phyloP scores from a whole-genome alignment of 345 rosid species.

The Eucalyptus decipiens region DNA sequence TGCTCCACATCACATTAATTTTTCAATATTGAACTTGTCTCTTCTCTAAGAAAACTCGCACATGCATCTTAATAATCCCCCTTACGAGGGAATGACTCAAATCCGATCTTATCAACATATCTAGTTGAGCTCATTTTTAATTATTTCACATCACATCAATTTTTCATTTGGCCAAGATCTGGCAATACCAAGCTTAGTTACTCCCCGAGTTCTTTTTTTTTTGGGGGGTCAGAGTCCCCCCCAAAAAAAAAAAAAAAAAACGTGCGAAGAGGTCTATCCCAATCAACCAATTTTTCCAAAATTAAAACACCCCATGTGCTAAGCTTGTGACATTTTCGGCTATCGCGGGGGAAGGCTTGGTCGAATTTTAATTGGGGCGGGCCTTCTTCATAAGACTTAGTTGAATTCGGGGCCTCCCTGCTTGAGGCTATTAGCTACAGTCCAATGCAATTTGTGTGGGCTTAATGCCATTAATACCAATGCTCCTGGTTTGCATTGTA shows the following conservation, averaged over 20 bases:
- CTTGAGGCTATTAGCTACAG: background rate
- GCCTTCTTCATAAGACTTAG: background rate
- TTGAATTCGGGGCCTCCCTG: background rate
- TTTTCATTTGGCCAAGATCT: background rate
- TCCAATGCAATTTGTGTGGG: background rate
- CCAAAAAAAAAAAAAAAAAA: no score
- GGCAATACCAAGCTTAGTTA: background rate
- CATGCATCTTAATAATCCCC: no score
- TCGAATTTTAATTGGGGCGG: background rate
- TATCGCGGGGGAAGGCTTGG: background rate
- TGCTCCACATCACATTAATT: no score
- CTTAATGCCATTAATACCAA: background rate
- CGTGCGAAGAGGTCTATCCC: background rate
- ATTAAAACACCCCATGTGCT: background rate
- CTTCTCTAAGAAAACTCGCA: no score
- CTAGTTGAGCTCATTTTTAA: no score
- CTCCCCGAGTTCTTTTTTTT: background rate
- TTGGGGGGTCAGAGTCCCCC: no score
- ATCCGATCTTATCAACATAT: no score
- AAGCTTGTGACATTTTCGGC: background rate
- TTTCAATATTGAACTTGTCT: no score
- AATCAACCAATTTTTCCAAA: background rate
- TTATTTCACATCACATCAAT: background rate
- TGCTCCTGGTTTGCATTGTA: background rate
- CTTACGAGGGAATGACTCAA: background rate